Evolutionary conservation across 2,329 filamentous ascomycete species (phyloP), one percentile per base, ranked within the genome.

Genomic region (Talaromyces amestolkiae): DNA sequence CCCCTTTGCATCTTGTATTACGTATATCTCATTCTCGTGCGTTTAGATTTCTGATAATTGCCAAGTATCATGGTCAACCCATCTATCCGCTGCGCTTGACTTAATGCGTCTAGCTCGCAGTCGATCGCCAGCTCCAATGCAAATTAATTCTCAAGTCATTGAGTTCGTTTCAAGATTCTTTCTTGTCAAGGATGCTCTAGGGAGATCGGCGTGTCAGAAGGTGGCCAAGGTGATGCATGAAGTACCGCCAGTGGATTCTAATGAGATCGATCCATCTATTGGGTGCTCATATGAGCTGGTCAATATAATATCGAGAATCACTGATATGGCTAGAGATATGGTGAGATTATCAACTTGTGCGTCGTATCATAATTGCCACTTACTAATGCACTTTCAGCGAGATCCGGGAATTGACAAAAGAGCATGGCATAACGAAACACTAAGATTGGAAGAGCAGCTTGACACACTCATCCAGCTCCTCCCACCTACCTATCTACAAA

Each of bases 151-250:
- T 6, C 60, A 59, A 31, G 66, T 68, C 1, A 63, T 33, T 11
- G 37, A 64, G 27, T 68, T 68, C 5, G 66, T 68, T 6, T 64
- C 66, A 2, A 66, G 60, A 31, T 68, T 66, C 22, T 68, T 68
- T 41, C 66, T 68, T 27, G 66, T 68, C 33, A 68, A 66, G 39
- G 66, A 68, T 59, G 66, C 66, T 19, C 41, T 68, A 17, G 66
- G 66, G 35, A 65, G 66, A n/a, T 63, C 66, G 39, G 66, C 66
- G 6, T 68, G 66, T n/a, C 60, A 61, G 17, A 68, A 66, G 43
- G 65, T 65, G 17, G 66, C 66, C 22, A 66, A 66, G 37, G 41
- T 68, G 2, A 66, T 66, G 61, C 59, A 65, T 7, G 64, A 68
- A 51, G 45, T 68, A 41, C 56, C 58, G 19, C 61, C 61, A 1